Base-by-base conservation (phyloP, 1,284 basidiomycete genomes). In the Cutaneotrichosporon curvatum region DNA sequence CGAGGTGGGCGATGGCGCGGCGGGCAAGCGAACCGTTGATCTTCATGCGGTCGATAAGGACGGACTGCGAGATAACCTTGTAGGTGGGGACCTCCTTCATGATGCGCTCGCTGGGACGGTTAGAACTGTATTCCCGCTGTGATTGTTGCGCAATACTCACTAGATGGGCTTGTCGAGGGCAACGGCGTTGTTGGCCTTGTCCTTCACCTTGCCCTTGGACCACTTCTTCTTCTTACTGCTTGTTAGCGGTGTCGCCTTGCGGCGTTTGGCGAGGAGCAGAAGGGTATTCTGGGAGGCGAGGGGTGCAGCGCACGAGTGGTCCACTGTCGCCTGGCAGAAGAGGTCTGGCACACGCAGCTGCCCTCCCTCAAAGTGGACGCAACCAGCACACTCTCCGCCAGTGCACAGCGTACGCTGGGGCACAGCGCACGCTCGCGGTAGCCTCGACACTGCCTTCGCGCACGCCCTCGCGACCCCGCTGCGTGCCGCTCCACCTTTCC, bases 141-240 rank as follows among this genome's bases (percentile, higher is more conserved):
- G 35, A 40, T 32, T 20, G 36, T 7, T 2, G 19, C n/a, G n/a
- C n/a, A 5, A 34, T 12, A 61, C 70, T 59, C 55, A 73, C 74
- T 57, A 72, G 62, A 71, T 72, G 38, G 69, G 53, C 79, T 94
- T 90, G 80, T 95, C 90, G 68, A 95, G 83, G 63, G 84, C 78
- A 73, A 97, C 92, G 68, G 87, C 82, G 70, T 71, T 72, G 71
- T 85, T 83, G 67, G 87, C 89, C 84, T 96, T 96, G 79, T 96
- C 91, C 84, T 96, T 96, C 74, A 96, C 91, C 78, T 95, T 95
- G 74, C 92, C 92, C 82, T 97, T 97, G 62, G 91, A 96, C 92
- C 92, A 97, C 82, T 97, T 97, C 85, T 97, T 97, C 82, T 97
- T 97, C 82, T 96, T 96, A 57, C 70, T 72, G 48, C 16, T 2